These are phyloP conservation scores for Quercus phellos DNA, from an alignment of 331 rosid genomes.

Conservation along the genomic window DNA sequence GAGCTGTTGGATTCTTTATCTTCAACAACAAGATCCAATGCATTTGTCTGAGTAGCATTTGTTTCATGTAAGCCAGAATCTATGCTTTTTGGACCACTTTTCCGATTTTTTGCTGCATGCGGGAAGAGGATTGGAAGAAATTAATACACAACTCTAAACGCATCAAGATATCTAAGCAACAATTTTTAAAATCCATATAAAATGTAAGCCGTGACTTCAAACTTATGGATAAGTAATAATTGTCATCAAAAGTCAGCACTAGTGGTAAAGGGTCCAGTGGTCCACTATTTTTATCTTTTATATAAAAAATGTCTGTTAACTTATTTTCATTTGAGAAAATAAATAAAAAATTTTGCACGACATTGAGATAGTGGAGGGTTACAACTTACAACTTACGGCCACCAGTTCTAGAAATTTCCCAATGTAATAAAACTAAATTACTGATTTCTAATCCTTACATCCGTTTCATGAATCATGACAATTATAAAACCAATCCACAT, in stretches of 20 bases:
- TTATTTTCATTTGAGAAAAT: neutral
- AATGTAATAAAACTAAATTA: neutral
- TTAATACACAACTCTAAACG: conserved; percentile 7
- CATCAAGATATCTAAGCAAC: neutral
- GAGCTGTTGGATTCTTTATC: conserved; percentile 21
- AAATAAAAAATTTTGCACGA: neutral
- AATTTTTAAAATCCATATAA: neutral
- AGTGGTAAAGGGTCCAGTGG: neutral
- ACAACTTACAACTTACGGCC: conserved; percentile 13
- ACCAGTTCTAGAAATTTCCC: conserved; percentile 1
- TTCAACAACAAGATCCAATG: conserved; percentile 21
- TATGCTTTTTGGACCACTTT: conserved; percentile 20
- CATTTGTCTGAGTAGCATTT: conserved; percentile 29
- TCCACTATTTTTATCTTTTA: neutral
- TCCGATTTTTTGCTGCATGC: conserved; percentile 55
- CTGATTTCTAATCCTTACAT: neutral
- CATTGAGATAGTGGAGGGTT: conserved; percentile 1
- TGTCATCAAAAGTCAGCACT: neutral
- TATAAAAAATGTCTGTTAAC: neutral
- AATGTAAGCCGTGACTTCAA: neutral
- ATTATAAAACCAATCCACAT: neutral
- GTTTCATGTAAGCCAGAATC: conserved; percentile 30
- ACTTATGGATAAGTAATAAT: neutral
- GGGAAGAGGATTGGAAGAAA: conserved; percentile 16
- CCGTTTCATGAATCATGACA: neutral